Evolutionary conservation across 148 eudicot genomes (phyloP).

Genomic region (Fagopyrum esculentum): DNA sequence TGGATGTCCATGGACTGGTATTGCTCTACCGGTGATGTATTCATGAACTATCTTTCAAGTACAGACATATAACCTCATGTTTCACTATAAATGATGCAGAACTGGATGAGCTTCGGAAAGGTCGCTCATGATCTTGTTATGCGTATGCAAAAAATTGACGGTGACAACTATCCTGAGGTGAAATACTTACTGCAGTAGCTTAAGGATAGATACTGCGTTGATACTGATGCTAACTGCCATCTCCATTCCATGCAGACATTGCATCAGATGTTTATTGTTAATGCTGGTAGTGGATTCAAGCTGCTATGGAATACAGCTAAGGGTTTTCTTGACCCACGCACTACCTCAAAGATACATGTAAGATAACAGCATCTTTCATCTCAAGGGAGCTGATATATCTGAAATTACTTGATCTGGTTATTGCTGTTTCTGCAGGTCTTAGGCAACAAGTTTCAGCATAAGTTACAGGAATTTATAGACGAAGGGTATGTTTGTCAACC

Average conservation of each 20-base stretch:
- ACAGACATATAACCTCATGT: slow-evolving; percentile 12
- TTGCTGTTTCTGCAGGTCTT: slow-evolving; percentile 49
- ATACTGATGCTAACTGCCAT: neutral
- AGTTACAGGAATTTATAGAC: slow-evolving; percentile 66
- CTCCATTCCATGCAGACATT: slow-evolving; percentile 51
- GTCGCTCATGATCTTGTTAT: slow-evolving; percentile 79
- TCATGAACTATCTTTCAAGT: slow-evolving; percentile 3
- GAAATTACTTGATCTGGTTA: neutral
- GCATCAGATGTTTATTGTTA: slow-evolving; percentile 88
- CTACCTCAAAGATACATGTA: slow-evolving; percentile 89
- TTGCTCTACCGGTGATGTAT: slow-evolving; percentile 6
- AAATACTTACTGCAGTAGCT: neutral
- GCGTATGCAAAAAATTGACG: slow-evolving; percentile 93
- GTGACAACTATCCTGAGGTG: slow-evolving; percentile 97
- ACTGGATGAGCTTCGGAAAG: slow-evolving; percentile 94
- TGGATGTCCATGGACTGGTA: slow-evolving; percentile 95
- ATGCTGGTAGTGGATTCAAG: slow-evolving; percentile 91
- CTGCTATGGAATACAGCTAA: slow-evolving; percentile 69
- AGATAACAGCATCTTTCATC: neutral
- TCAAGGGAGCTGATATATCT: neutral
- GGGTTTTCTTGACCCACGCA: slow-evolving; percentile 82
- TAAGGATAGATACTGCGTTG: neutral
- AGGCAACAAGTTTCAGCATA: slow-evolving; percentile 68
- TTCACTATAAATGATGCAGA: slow-evolving; percentile 37
- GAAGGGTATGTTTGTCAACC: slow-evolving; percentile 40